phyloP scores from a whole-genome alignment of 208 protist species.

The Leishmania turanica region DNA sequence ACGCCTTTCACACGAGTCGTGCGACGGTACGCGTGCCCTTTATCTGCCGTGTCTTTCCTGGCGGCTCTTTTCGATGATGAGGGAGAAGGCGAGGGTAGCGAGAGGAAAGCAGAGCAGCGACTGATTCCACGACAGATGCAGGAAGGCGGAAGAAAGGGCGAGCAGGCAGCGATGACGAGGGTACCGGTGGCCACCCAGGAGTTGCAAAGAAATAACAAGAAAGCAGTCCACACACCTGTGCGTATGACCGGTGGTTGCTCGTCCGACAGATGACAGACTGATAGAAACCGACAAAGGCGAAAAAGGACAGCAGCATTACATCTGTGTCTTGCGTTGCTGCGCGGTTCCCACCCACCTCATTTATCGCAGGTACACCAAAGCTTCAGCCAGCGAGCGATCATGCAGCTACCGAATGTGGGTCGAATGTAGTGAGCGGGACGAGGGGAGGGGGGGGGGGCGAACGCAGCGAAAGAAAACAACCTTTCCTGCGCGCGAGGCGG shows the following conservation, averaged over 20 bases:
- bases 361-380: background rate
- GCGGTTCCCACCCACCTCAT: background rate
- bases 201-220: background rate
- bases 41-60: conserved; percentile 1
- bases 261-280: background rate
- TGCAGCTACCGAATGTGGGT: background rate
- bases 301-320: background rate
- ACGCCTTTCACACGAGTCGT: background rate
- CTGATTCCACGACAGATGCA: background rate
- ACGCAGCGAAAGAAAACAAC: background rate
- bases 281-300: background rate
- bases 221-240: background rate
- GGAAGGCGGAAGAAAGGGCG: background rate
- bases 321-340: background rate
- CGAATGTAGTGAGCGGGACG: background rate
- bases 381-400: background rate
- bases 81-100: background rate
- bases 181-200: background rate
- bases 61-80: background rate
- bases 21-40: background rate
- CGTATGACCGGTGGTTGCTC: background rate
- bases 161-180: background rate
- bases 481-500: background rate
- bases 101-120: background rate
- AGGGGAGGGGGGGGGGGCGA: background rate